Percentiles rank a stretch among this genome's conserved stretches.
Evolutionary conservation across 2,329 filamentous ascomycete genomes (phyloP).

Genomic region (Rhexocercosporidium sp.): DNA sequence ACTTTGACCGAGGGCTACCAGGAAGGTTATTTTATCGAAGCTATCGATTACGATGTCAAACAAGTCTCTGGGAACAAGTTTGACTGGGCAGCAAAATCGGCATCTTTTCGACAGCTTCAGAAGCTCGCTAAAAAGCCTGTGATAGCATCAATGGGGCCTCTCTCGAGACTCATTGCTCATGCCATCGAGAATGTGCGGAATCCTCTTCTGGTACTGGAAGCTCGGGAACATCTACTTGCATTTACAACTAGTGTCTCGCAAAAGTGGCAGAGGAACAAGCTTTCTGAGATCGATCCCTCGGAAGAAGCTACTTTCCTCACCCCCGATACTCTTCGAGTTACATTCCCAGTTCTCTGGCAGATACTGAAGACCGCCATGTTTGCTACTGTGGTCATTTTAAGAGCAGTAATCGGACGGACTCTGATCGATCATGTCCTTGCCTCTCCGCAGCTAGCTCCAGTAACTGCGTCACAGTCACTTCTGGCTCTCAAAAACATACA

Average conservation of each 20-base stretch:
- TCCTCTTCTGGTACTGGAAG: slow-evolving; percentile 46
- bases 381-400: slow-evolving; percentile 64
- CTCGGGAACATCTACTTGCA: slow-evolving; percentile 59
- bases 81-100: slow-evolving; percentile 61
- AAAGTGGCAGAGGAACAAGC: slow-evolving; percentile 71
- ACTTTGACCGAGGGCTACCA: slow-evolving; percentile 67
- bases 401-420: slow-evolving; percentile 61
- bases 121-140: slow-evolving; percentile 61
- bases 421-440: slow-evolving; percentile 62
- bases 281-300: slow-evolving; percentile 67
- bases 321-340: slow-evolving; percentile 60
- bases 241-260: slow-evolving; percentile 52
- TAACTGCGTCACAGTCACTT: slow-evolving; percentile 64
- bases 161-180: slow-evolving; percentile 67
- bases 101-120: slow-evolving; percentile 61
- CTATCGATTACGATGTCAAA: slow-evolving; percentile 64
- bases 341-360: slow-evolving; percentile 68
- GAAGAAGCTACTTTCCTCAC: slow-evolving; percentile 65
- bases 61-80: slow-evolving; percentile 57
- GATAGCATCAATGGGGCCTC: slow-evolving; percentile 63
- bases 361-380: slow-evolving; percentile 69
- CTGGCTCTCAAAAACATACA: slow-evolving; percentile 69
- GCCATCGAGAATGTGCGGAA: slow-evolving; percentile 61
- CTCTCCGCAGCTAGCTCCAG: slow-evolving; percentile 56
- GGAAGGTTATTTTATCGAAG: slow-evolving; percentile 67